Base-by-base conservation (phyloP, 106 monocot genomes). In the Xerophyta viscosa region DNA sequence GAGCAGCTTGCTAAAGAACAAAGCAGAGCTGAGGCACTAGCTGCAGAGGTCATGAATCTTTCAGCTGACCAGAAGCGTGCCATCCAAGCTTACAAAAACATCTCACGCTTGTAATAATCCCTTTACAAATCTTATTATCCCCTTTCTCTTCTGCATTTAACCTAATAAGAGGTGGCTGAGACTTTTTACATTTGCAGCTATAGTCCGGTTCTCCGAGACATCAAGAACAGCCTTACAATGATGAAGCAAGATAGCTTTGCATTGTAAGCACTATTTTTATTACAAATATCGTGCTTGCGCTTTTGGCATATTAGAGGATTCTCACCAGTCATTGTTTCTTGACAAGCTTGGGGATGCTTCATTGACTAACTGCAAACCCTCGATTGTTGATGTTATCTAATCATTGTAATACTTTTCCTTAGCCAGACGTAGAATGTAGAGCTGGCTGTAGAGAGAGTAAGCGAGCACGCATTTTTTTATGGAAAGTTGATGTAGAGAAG, bases 161-260 rank as follows among this genome's bases (percentile, higher is more conserved):
- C 30, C 14, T 15, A 17, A 17, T 18, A 31, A 8, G 3, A 6
- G 3, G 26, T 11, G 12, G 12, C 47, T 28, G 21, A 18, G 9
- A 24, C 49, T 23, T 56, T 24, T 53, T 5, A n/a, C 23, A 1
- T 50, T 5, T 84, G 69, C 84, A 94, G 94, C 20, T 94, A 96
- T 31, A 75, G 76, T 60, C 96, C 89, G 23, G 76, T 89, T n/a
- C 77, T 96, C 19, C 81, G 78, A 8, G 66, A 71, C 48, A 89
- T 96, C 23, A 85, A 96, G 71, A 89, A 73, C 63, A 73, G 49
- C 22, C 78, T 96, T 22, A 89, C 89, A 84, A 79, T 73, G 74
- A 89, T 96, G 96, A 96, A 96, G 52, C 79, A 85, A 57, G 88
- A 96, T 50, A 76, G 71, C 51, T 82, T 73, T 62, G 51, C n/a